Base-by-base conservation (phyloP, 75 land plant genomes). In the Isoetes taiwanensis region DNA sequence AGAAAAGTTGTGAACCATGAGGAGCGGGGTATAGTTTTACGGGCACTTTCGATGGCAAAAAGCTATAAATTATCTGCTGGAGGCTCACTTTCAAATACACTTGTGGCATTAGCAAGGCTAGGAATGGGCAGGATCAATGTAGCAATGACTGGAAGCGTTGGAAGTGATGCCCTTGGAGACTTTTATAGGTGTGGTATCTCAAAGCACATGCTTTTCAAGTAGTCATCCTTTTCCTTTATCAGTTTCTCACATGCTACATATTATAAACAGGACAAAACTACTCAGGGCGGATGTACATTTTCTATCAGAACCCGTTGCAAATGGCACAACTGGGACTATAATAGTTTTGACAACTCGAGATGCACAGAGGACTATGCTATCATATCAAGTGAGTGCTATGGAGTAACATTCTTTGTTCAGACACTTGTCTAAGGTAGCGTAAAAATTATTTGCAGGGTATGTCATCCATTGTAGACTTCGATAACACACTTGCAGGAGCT, bases 341-440 rank as follows among this genome's bases (percentile, higher is more conserved):
- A 88, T 91, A 28, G 98, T 91, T 63, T 75, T 91, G 24, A 91
- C 98, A 12, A 91, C 98, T 28, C 85, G 83, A 10, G 98, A 91
- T 87, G 98, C 98, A 24, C 98, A 91, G 63, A 81, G 98, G 6
- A 88, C 98, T 34, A 91, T 91, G 98, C 89, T 91, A 70, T 83
- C 98, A 32, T 87, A 91, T 69, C 85, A 78, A 80, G 98, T 91
- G 9, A 58, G 61, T 37, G 9, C 0, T 52, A 16, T 24, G 28
- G 14, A 33, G 41, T 42, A 17, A 26, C 42, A 25, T 33, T 25
- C 9, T 12, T 32, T n/a, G 6, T 30, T 32, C 11, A 61, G 12
- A 46, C 0, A 23, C 14, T 53, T 62, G 39, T 32, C 24, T 1
- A 2, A 68, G 16, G 17, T 42, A 11, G 52, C 8, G 17, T 48